Conservation (phyloP, 352 stramenopile species). For the Pythium rishiriense region DNA sequence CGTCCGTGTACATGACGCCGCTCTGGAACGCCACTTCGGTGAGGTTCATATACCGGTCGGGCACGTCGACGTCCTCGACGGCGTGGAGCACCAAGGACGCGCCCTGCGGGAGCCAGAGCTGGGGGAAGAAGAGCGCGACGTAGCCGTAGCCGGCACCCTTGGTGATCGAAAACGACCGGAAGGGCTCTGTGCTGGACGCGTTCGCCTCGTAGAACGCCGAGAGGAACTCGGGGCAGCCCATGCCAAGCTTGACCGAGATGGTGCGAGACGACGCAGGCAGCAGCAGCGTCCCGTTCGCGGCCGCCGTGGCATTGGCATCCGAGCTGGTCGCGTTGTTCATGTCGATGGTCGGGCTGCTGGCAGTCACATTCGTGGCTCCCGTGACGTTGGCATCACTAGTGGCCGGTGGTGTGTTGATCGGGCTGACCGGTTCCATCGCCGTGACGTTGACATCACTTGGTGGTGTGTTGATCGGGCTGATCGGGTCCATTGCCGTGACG, state of each 20-base stretch:
- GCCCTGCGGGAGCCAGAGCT: constrained; percentile 47
- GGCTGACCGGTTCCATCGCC: too few relatives aligned
- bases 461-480: too few relatives aligned
- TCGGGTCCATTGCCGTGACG: too few relatives aligned
- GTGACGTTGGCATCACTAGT: too few relatives aligned
- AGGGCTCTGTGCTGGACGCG: constrained; percentile 31
- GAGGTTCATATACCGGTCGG: constrained; percentile 44
- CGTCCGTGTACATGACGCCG: constrained; percentile 27
- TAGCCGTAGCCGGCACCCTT: constrained; percentile 57
- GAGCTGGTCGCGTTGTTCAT: neutral
- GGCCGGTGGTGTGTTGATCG: too few relatives aligned
- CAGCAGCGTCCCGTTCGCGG: neutral
- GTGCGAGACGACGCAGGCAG: constrained; percentile 1
- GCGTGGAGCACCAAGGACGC: constrained; percentile 42
- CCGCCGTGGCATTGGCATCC: too few relatives aligned
- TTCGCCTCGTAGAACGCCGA: constrained; percentile 42
- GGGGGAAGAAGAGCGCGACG: constrained; percentile 48
- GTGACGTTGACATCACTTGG: too few relatives aligned
- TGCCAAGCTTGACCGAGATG: constrained; percentile 16
- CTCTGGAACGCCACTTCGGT: constrained; percentile 35
- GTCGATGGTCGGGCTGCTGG: too few relatives aligned
- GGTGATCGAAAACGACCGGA: constrained; percentile 49
- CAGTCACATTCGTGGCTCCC: too few relatives aligned
- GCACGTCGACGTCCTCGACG: constrained; percentile 44
- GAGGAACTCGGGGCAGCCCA: constrained; percentile 59